phyloP scores from a whole-genome alignment of 2,329 filamentous ascomycete species.

The Diatrype stigma region DNA sequence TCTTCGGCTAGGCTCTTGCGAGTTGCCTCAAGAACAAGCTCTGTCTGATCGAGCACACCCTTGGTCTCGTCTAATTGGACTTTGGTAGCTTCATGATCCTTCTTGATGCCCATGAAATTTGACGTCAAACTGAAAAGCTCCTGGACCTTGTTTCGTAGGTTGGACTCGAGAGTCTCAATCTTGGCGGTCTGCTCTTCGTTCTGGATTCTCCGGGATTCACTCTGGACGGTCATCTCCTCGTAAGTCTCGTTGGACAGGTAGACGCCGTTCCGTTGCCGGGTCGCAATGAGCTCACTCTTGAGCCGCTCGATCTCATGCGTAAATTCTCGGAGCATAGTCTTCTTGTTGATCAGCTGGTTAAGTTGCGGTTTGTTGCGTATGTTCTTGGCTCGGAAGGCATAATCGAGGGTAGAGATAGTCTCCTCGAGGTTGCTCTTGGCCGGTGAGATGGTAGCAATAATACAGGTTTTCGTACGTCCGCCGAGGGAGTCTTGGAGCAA shows the following conservation, averaged over 20 bases:
- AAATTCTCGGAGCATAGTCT: conserved; percentile 85
- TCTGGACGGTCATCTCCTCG: conserved; percentile 87
- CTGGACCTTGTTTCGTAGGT: conserved; percentile 88
- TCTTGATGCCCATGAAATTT: conserved; percentile 82
- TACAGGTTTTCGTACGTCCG: conserved; percentile 94
- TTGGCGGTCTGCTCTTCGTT: conserved; percentile 89
- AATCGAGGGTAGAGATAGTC: conserved; percentile 96
- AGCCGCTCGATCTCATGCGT: conserved; percentile 90
- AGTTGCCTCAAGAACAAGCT: conserved; percentile 75
- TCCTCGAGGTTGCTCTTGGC: conserved; percentile 95
- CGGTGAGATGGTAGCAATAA: conserved; percentile 93
- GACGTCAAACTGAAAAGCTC: conserved; percentile 84
- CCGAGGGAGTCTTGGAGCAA: conserved; percentile 94
- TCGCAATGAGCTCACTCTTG: conserved; percentile 89
- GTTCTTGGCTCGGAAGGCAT: conserved; percentile 96
- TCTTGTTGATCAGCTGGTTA: conserved; percentile 89
- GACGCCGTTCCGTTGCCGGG: conserved; percentile 88
- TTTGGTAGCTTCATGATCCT: conserved; percentile 78
- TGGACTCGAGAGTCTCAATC: conserved; percentile 87
- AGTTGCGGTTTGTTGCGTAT: conserved; percentile 97
- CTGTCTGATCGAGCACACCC: conserved; percentile 79
- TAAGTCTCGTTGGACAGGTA: conserved; percentile 86
- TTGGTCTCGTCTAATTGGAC: conserved; percentile 73
- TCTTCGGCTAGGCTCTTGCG: conserved; percentile 76
- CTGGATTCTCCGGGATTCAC: conserved; percentile 85